Conservation (phyloP, 768 basidiomycete species). For the Kwoniella botswanensis region DNA sequence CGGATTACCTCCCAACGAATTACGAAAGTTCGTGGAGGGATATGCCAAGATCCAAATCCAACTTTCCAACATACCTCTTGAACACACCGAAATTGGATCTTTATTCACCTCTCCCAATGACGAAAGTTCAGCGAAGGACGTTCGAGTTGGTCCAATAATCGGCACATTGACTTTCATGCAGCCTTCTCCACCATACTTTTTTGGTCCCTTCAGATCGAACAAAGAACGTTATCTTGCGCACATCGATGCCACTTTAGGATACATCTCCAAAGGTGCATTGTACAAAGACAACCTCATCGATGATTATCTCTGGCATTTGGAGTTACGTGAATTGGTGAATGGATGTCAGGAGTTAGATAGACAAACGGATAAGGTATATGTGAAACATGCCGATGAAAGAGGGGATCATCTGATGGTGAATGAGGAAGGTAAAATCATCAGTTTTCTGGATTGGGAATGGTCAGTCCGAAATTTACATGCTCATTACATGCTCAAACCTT, state of each 20-base stretch:
- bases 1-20: background rate
- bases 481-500: no score
- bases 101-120: background rate
- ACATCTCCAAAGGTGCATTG: slow-evolving; percentile 7
- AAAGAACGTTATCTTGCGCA: slow-evolving; percentile 25
- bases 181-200: slow-evolving; percentile 19
- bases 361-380: slow-evolving; percentile 19
- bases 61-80: background rate
- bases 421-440: slow-evolving; percentile 33
- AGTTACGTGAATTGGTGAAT: slow-evolving; percentile 10
- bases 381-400: slow-evolving; percentile 41
- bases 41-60: background rate
- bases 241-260: slow-evolving; percentile 15
- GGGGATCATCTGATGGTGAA: slow-evolving; percentile 51
- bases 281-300: background rate
- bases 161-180: background rate
- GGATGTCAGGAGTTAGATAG: background rate
- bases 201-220: slow-evolving; percentile 23
- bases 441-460: slow-evolving; percentile 56
- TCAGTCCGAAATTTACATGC: background rate
- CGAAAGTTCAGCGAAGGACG: no score
- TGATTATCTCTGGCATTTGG: slow-evolving; percentile 18
- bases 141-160: background rate
- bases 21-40: background rate
- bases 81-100: background rate